Conservation (phyloP, 257 asterid species). For the Apocynum venetum region DNA sequence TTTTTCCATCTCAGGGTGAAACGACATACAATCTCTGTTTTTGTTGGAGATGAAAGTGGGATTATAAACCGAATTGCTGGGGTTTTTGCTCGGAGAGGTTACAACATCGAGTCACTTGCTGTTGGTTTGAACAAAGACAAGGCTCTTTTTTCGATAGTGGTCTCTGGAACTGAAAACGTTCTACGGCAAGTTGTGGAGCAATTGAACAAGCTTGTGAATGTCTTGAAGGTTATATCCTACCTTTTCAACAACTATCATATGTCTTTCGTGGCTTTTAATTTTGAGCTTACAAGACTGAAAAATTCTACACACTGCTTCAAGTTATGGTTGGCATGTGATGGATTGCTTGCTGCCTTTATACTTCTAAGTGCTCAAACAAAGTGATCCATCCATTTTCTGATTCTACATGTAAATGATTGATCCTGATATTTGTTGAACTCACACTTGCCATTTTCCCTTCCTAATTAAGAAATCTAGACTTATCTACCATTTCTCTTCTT, state of each 20-base stretch:
- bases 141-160: conserved; percentile 86
- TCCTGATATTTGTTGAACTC: neutral
- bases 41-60: conserved; percentile 92
- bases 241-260: conserved; percentile 5
- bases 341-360: neutral
- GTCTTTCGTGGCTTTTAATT: neutral
- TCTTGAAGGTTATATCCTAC: conserved; percentile 47
- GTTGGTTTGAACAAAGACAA: conserved; percentile 83
- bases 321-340: neutral
- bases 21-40: conserved; percentile 74
- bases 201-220: conserved; percentile 78
- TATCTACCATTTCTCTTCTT: neutral
- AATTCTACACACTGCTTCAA: neutral
- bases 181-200: conserved; percentile 79
- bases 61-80: conserved; percentile 87
- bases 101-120: conserved; percentile 86
- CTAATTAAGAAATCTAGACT: neutral
- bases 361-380: conserved; percentile 1
- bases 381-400: conserved; percentile 10
- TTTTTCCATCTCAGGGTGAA: conserved; percentile 41
- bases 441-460: neutral
- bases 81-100: conserved; percentile 85
- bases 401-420: neutral
- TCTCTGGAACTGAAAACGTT: conserved; percentile 67
- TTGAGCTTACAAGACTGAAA: neutral